Base-by-base conservation (phyloP, 768 basidiomycete species). In the Russula abietina region DNA sequence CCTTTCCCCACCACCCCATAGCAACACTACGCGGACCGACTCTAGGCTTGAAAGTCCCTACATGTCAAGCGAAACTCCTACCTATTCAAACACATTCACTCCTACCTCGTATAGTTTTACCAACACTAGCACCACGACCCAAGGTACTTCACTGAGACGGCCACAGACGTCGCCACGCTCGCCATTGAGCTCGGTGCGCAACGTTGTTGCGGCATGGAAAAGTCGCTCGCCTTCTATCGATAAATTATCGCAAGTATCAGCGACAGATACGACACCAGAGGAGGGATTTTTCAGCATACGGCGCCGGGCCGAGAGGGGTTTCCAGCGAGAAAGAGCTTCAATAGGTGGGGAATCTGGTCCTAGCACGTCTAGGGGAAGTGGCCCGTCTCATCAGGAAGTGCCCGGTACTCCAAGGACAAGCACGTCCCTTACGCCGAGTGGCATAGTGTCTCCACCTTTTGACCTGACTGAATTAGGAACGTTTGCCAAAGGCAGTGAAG, bases 191-290 rank as follows among this genome's bases (percentile, higher is more conserved):
- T 88, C 86, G 4, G 86, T 93, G 26, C 81, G 88, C 36, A 91
- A 91, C 66, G 83, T 91, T 43, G 86, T 93, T 8, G 82, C 84
- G 0, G 78, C 86, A 9, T 93, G 90, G 89, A 91, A 90, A 71
- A 87, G 89, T 64, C 81, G 87, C 22, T 86, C 87, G 0, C 86
- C 79, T 0, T 76, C 74, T 9, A 48, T 49, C 2, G 68, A 59
- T 38, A 73, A 71, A 59, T 65, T 69, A 7, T 61, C 52, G 12
- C 60, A 57, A 30, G 10, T 59, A 61, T 60, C 65, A 11, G 41
- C 51, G 16, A 55, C 59, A 2, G 55, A 57, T n/a, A 36, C 52
- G 17, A 56, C 61, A 3, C 52, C 64, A 60, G 48, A 69, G 30
- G 81, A 81, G 12, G 81, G 81, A 6, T 72, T 85, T 16, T 82